Evolutionary conservation across 306 rosid species (phyloP).

Genomic region (Sophora flavescens): DNA sequence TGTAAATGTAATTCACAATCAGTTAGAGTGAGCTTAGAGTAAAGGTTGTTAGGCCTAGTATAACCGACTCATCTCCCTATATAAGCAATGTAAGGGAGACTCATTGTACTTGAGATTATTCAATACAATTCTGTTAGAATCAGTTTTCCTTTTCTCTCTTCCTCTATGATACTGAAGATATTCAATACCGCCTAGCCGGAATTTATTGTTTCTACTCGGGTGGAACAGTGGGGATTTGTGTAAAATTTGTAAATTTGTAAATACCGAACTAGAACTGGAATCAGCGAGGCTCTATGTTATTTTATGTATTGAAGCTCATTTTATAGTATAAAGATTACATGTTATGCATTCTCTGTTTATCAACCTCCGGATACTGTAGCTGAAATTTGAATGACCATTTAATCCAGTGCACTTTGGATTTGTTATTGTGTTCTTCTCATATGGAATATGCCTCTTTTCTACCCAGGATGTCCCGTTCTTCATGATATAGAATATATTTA

Average conservation of each 20-base stretch:
- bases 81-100: too few species aligned
- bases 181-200: too few species aligned
- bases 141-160: too few species aligned
- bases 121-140: too few species aligned
- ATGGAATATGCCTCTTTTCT: background rate
- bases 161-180: too few species aligned
- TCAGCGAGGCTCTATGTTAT: background rate
- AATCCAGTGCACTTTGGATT: background rate
- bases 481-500: background rate
- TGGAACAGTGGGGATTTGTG: background rate
- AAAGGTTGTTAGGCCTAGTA: too few species aligned
- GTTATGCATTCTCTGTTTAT: constrained; percentile 15
- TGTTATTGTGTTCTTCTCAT: background rate
- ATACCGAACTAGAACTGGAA: constrained; percentile 13
- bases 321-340: background rate
- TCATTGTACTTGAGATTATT: too few species aligned
- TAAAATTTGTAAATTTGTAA: constrained; percentile 13
- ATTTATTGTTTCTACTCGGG: too few species aligned
- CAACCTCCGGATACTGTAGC: background rate
- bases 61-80: too few species aligned
- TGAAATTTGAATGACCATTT: background rate
- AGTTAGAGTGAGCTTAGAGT: too few species aligned
- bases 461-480: background rate
- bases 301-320: background rate
- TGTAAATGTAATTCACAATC: too few species aligned